These are phyloP conservation scores for Cyberlindnera maclurae DNA, from an alignment of 805 yeast genomes.

Conservation along the genomic window DNA sequence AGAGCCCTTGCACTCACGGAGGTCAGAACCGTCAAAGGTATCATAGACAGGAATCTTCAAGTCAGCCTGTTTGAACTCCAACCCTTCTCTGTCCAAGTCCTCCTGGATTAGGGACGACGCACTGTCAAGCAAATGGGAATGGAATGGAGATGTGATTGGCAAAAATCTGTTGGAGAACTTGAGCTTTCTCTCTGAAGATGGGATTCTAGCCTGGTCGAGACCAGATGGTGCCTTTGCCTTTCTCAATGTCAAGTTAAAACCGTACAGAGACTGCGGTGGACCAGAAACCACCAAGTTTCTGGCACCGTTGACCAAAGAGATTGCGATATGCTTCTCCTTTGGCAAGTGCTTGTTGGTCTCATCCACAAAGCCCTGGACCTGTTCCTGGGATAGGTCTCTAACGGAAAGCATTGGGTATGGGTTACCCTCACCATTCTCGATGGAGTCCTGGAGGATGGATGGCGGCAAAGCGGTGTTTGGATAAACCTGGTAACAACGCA, in stretches of 20 bases:
- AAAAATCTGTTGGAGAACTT: constrained; percentile 89
- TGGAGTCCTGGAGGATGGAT: constrained; percentile 82
- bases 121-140: constrained; percentile 72
- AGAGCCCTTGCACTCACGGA: constrained; percentile 49
- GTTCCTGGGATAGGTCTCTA: constrained; percentile 75
- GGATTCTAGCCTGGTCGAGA: constrained; percentile 90
- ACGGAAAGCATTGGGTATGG: constrained; percentile 98
- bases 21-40: constrained; percentile 77
- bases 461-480: constrained; percentile 96
- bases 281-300: constrained; percentile 93
- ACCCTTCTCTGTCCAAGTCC: constrained; percentile 55
- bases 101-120: constrained; percentile 61
- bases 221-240: constrained; percentile 93
- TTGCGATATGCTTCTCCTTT: constrained; percentile 78
- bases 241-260: constrained; percentile 86
- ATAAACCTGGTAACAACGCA: constrained; percentile 81
- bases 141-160: constrained; percentile 96
- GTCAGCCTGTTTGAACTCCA: constrained; percentile 47
- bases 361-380: constrained; percentile 72
- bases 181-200: constrained; percentile 88
- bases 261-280: constrained; percentile 96
- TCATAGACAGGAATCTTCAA: constrained; percentile 85
- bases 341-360: constrained; percentile 93
- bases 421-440: constrained; percentile 89
- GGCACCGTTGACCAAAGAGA: constrained; percentile 92